These are phyloP conservation scores for Diplodia sapinea DNA, from an alignment of 2,329 filamentous ascomycete genomes.

Conservation along the genomic window DNA sequence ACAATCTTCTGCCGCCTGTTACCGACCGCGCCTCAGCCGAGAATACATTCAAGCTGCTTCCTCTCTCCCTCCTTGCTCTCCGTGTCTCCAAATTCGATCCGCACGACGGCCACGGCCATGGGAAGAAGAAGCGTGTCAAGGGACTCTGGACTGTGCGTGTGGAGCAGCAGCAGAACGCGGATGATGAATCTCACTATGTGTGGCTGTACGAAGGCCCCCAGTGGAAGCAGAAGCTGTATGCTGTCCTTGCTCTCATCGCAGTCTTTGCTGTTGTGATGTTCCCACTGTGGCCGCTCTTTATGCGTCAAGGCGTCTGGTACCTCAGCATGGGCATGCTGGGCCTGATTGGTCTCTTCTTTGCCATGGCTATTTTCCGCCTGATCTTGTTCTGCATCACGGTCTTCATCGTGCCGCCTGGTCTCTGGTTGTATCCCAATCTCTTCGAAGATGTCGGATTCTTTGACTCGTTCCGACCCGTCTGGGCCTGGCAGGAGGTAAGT, in stretches of 20 bases:
- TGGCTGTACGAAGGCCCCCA: constrained; percentile 97
- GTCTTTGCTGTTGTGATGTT: constrained; percentile 94
- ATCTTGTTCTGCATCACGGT: constrained; percentile 94
- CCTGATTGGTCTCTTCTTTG: constrained; percentile 90
- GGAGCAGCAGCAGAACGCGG: constrained; percentile 91
- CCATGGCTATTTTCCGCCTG: constrained; percentile 95
- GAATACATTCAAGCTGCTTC: constrained; percentile 92
- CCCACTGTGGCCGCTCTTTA: constrained; percentile 89
- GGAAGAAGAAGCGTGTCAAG: constrained; percentile 87
- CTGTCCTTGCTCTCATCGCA: constrained; percentile 76
- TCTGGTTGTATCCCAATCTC: constrained; percentile 98
- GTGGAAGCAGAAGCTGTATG: constrained; percentile 92
- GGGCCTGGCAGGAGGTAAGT: constrained; percentile 96
- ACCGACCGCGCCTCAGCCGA: constrained; percentile 87
- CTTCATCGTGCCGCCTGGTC: constrained; percentile 79
- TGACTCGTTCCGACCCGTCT: constrained; percentile 92
- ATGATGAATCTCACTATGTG: constrained; percentile 89
- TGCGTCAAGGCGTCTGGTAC: constrained; percentile 96
- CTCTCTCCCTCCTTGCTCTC: constrained; percentile 90
- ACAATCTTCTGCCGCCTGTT: constrained; percentile 84
- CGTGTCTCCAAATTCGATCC: constrained; percentile 84
- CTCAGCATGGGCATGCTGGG: constrained; percentile 92
- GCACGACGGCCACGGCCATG: constrained; percentile 64
- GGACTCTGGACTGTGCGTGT: constrained; percentile 95
- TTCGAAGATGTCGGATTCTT: constrained; percentile 99